Base-by-base conservation (phyloP, 345 rosid genomes). In the Acer negundo region DNA sequence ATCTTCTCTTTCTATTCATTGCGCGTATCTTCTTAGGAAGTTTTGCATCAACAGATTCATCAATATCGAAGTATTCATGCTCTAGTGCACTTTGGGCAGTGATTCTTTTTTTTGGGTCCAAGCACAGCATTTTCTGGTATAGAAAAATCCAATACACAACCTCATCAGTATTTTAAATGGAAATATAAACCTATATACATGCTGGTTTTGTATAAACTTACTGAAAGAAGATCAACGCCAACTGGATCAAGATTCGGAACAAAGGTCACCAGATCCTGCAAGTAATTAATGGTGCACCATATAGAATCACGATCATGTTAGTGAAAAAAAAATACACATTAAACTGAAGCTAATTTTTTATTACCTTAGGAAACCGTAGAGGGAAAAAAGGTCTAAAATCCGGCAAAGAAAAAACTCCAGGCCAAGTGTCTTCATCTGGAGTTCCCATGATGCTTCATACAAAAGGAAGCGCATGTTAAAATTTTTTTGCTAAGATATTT, bases 151-250 rank as follows among this genome's bases (percentile, higher is more conserved):
- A 35, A 35, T 35, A 35, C 38, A 35, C 38, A 35, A 35, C 6
- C 38, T 35, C 13, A 59, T 31, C 20, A 65, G 16, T 5, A 35
- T 9, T 15, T 28, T 10, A 38, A 35, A 38, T 7, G 20, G 19
- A 17, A 38, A 35, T 7, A 17, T 1, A 38, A 62, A 62, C 35
- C 10, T 2, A 62, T 2, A 26, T 5, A 13, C 15, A n/a, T 65
- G 7, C 8, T 4, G 31, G 19, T 6, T 2, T 28, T 15, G 10
- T 11, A 6, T 7, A 20, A 58, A 72, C 75, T 58, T 72, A 72
- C 75, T 4, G 26, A 72, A 15, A 72, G 64, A 38, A 56, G 49
- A 35, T 72, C 75, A 40, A 55, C 42, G 19, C 66, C 75, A 19
- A 10, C 75, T 9, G 12, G 47, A 19, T 56, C 65, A 20, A 56